These are phyloP conservation scores for Trichophyton schoenleinii DNA, from an alignment of 2,329 filamentous ascomycete genomes.

Conservation along the genomic window DNA sequence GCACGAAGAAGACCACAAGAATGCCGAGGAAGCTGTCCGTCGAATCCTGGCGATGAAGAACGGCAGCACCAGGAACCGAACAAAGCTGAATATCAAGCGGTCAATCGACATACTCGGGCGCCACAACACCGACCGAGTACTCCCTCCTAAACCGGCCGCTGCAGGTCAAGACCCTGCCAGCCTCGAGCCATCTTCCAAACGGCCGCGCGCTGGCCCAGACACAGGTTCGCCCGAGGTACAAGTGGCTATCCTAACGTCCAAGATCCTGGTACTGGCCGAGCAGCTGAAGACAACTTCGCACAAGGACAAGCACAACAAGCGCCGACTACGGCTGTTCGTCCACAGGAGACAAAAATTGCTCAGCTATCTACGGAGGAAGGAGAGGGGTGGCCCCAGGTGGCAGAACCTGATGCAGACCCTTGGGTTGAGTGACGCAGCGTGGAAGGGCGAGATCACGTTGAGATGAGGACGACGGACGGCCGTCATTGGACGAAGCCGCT, in stretches of 20 bases:
- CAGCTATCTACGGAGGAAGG: constrained; percentile 74
- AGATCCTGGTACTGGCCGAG: constrained; percentile 71
- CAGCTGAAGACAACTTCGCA: constrained; percentile 58
- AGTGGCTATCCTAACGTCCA: constrained; percentile 84
- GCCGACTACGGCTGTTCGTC: constrained; percentile 71
- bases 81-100: constrained; percentile 69
- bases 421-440: constrained; percentile 75
- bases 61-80: constrained; percentile 62
- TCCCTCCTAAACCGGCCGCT: constrained; percentile 48
- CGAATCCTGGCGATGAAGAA: constrained; percentile 70
- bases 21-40: constrained; percentile 60
- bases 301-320: constrained; percentile 89
- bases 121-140: constrained; percentile 65
- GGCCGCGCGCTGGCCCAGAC: constrained; percentile 67
- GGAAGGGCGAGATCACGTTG: constrained; percentile 76
- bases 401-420: constrained; percentile 70
- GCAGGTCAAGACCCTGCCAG: constrained; percentile 21
- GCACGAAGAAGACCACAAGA: constrained; percentile 48
- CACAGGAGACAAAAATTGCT: constrained; percentile 83
- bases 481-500: not conserved
- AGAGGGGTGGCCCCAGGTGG: constrained; percentile 84
- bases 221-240: constrained; percentile 97
- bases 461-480: constrained; percentile 28
- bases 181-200: constrained; percentile 27
- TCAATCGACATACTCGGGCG: constrained; percentile 82